Evolutionary conservation across 345 rosid genomes (phyloP), one percentile per base, ranked within the genome.

Genomic region (Eucalyptus cloeziana): DNA sequence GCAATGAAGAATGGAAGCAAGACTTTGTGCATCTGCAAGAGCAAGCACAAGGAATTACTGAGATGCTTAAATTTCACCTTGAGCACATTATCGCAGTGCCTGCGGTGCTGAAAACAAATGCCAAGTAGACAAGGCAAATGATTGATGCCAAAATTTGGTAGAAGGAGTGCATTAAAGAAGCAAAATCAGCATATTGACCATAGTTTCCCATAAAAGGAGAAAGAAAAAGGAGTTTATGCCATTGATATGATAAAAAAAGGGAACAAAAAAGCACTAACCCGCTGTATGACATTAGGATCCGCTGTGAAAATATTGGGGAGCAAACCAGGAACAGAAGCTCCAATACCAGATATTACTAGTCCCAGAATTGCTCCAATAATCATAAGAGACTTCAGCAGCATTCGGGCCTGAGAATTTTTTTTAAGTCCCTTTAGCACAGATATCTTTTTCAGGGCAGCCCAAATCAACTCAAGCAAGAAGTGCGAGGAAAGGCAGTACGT

Each of bases 271-370:
- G 69, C 79, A 81, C 94, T 86, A 54, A 94, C 96, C 94, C 92
- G 90, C 43, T 88, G 79, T 89, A 93, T 86, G 88, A 94, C 91
- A 47, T 85, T 88, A 50, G 88, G 88, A 87, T 94, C 95, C 64
- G 92, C 91, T 16, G 95, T 94, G 88, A 93, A 94, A 49, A 94
- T 88, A 67, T 87, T 93, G 21, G 96, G 95, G 90, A 94, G 92
- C 86, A 94, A 89, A 91, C 94, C 90, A 85, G 94, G 94, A 88
- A 93, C 91, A 54, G 91, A 91, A 79, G 95, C 92, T 90, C 95
- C 95, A 50, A 93, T 88, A 43, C 71, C 54, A 21, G 90, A 94
- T 67, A 94, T 87, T 4, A 89, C 88, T 83, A 92, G 83, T 87
- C 96, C 95, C 37, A 91, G 92, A 13, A 89, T 90, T 51, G 90